A percentile compares a stretch with the other conserved stretches of the same genome.
Evolutionary conservation across 176 grass and related monocot species (phyloP).

Genomic region (Alloteropsis semialata): DNA sequence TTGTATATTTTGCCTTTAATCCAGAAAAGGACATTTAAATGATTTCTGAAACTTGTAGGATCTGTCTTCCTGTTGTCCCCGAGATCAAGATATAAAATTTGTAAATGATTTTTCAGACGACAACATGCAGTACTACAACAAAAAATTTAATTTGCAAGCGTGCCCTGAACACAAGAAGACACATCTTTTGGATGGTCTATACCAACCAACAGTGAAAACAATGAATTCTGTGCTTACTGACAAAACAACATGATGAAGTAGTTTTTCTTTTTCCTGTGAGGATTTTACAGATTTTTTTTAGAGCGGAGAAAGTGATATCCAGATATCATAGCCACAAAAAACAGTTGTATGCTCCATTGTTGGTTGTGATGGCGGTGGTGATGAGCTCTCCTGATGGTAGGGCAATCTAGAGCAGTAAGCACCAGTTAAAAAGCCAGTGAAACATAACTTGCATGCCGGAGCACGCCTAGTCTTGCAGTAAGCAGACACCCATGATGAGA

Average conservation of each 20-base stretch:
- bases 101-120: not conserved
- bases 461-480: not conserved
- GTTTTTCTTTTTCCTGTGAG: not conserved
- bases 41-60: not conserved
- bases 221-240: not conserved
- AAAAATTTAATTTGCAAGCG: not conserved
- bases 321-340: not conserved
- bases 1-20: not conserved
- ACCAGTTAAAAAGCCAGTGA: not conserved
- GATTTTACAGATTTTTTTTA: not conserved
- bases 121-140: not conserved
- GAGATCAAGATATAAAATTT: not conserved
- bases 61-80: not conserved
- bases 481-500: conserved; percentile 5
- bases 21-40: not conserved
- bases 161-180: not conserved
- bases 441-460: not conserved
- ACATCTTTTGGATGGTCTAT: not conserved
- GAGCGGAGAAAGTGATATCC: not conserved
- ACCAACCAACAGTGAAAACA: not conserved
- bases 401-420: conserved; percentile 6
- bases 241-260: conserved; percentile 23
- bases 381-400: conserved; percentile 11
- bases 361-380: not conserved
- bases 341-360: not conserved